Conservation (phyloP, 148 eudicot genomes). For the Tetragonia tetragonoides region DNA sequence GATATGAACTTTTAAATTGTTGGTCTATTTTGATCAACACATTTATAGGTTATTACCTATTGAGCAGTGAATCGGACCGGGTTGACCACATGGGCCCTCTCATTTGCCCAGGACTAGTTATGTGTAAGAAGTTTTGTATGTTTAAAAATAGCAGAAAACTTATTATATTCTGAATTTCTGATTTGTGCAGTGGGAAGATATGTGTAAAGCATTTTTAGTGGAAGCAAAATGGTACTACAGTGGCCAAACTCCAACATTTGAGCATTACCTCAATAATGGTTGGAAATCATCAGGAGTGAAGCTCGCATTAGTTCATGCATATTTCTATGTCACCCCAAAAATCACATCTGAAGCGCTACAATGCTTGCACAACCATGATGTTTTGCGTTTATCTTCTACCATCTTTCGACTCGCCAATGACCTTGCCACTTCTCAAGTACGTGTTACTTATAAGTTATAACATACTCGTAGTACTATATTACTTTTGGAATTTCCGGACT, state of each 20-base stretch:
- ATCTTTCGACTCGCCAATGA: constrained; percentile 29
- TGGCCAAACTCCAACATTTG: constrained; percentile 12
- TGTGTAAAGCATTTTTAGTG: constrained; percentile 22
- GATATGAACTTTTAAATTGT: no score
- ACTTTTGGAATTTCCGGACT: no score
- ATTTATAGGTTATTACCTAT: no score
- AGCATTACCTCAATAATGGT: constrained; percentile 16
- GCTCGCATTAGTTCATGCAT: constrained; percentile 20
- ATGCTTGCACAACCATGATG: constrained; percentile 17
- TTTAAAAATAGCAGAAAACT: no score
- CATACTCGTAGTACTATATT: no score
- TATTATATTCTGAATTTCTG: no score
- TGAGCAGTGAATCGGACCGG: no score
- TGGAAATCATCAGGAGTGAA: constrained; percentile 26
- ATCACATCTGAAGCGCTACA: constrained; percentile 19
- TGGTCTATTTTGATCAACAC: no score
- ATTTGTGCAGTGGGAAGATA: constrained; percentile 18
- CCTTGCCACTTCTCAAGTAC: constrained; percentile 25
- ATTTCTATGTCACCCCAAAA: constrained; percentile 4
- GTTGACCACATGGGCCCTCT: no score
- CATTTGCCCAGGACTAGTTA: no score
- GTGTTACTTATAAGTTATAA: not conserved
- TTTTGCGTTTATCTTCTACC: constrained; percentile 2
- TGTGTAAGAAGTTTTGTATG: no score
- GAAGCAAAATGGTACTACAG: constrained; percentile 26